These are phyloP conservation scores for Boeremia lycopersici DNA, from an alignment of 2,329 filamentous ascomycete genomes.

Conservation along the genomic window DNA sequence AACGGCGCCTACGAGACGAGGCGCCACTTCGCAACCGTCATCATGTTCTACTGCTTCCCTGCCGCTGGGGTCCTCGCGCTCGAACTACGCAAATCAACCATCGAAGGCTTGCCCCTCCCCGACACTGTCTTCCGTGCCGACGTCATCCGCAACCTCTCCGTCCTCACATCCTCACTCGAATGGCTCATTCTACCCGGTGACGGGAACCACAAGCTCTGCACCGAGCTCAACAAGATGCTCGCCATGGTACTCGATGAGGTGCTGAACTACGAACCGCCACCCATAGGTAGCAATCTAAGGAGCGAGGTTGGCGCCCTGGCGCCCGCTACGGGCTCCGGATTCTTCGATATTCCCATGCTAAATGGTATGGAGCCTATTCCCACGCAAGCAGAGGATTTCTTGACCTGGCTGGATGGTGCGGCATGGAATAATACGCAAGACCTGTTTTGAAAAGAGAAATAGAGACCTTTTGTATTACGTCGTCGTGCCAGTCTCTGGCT, in stretches of 20 bases:
- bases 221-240: slow-evolving; percentile 46
- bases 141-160: slow-evolving; percentile 45
- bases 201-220: slow-evolving; percentile 45
- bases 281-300: slow-evolving; percentile 22
- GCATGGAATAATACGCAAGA: slow-evolving; percentile 42
- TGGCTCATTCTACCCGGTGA: slow-evolving; percentile 44
- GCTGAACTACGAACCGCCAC: slow-evolving; percentile 42
- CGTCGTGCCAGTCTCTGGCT: too few relatives aligned
- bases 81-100: slow-evolving; percentile 42
- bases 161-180: slow-evolving; percentile 44
- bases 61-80: slow-evolving; percentile 43
- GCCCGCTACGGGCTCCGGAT: slow-evolving; percentile 28
- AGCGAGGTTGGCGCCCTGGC: slow-evolving; percentile 11
- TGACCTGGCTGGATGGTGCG: slow-evolving; percentile 47
- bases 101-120: slow-evolving; percentile 39
- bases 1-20: slow-evolving; percentile 37
- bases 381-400: slow-evolving; percentile 43
- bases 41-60: slow-evolving; percentile 46
- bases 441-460: slow-evolving; percentile 13
- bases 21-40: slow-evolving; percentile 41
- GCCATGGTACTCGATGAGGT: slow-evolving; percentile 44
- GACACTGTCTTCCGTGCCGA: slow-evolving; percentile 42
- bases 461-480: neutral
- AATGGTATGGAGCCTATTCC: slow-evolving; percentile 47
- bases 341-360: slow-evolving; percentile 44